A percentile compares a stretch with the other conserved stretches of the same genome.
These are phyloP conservation scores for Ambrosia artemisiifolia DNA, from an alignment of 129 eudicot genomes.

Conservation along the genomic window DNA sequence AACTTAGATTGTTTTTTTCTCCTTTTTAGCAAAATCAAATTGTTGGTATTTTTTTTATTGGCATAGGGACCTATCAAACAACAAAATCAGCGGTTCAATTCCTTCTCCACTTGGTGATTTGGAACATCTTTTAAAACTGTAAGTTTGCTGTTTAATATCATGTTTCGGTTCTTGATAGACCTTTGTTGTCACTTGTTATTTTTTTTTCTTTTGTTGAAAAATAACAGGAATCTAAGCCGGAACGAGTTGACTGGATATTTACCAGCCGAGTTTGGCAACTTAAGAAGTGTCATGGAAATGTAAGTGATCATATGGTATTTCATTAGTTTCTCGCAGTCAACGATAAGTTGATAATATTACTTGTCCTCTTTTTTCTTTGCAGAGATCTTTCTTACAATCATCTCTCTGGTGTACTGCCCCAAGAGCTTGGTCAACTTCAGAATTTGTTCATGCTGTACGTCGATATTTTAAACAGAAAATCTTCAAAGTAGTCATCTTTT, in stretches of 20 bases:
- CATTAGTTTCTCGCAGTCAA: background rate
- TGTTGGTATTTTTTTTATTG: background rate
- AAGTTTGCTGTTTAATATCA: constrained; percentile 18
- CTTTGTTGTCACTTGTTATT: background rate
- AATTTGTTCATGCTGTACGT: constrained; percentile 82
- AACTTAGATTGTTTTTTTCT: background rate
- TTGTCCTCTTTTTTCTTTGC: background rate
- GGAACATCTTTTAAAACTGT: constrained; percentile 97
- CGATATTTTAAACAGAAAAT: background rate
- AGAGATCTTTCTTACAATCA: constrained; percentile 86
- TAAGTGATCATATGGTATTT: constrained; percentile 27
- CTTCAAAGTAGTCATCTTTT: background rate
- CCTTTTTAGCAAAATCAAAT: background rate
- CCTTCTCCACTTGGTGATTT: constrained; percentile 94
- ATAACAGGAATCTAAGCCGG: constrained; percentile 68
- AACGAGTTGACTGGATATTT: constrained; percentile 59
- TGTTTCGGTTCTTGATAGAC: background rate
- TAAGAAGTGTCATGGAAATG: constrained; percentile 92
- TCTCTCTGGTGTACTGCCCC: constrained; percentile 76
- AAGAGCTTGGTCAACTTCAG: constrained; percentile 88
- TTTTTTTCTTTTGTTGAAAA: background rate
- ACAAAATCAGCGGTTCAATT: constrained; percentile 68
- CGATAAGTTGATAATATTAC: background rate
- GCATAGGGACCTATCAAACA: constrained; percentile 83
- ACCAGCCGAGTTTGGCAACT: constrained; percentile 92